These are phyloP conservation scores for Inga leiocalycina DNA, from an alignment of 306 rosid species.

Conservation along the genomic window DNA sequence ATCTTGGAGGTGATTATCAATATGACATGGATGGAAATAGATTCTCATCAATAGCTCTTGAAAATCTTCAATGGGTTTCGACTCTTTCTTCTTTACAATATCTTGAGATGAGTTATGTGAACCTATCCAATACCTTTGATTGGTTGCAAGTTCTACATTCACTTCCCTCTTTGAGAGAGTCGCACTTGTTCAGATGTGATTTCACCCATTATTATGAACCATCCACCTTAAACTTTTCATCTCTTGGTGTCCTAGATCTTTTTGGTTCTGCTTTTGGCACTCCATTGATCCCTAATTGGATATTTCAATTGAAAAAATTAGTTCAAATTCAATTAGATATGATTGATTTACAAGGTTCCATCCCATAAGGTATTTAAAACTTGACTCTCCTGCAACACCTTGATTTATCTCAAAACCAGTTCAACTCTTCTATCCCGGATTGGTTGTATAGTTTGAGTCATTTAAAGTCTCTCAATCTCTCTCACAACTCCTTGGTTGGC, in stretches of 20 bases:
- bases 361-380: background rate
- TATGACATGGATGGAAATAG: background rate
- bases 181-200: background rate
- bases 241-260: background rate
- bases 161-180: slow-evolving; percentile 22
- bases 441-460: background rate
- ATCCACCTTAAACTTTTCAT: background rate
- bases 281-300: background rate
- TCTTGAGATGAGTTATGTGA: background rate
- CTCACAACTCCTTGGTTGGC: rapidly evolving
- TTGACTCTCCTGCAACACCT: slow-evolving; percentile 37
- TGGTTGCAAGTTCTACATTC: slow-evolving; percentile 26
- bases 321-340: rapidly evolving
- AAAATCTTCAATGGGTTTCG: slow-evolving; percentile 17
- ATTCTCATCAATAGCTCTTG: too few relatives aligned
- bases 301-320: background rate
- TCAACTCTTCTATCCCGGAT: slow-evolving; percentile 30
- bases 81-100: slow-evolving; percentile 9
- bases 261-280: background rate
- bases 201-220: background rate
- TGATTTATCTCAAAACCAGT: rapidly evolving
- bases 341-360: background rate
- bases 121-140: background rate
- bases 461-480: slow-evolving; percentile 11
- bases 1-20: too few relatives aligned